phyloP scores from a whole-genome alignment of 352 stramenopile genomes.

The Globisporangium takayamanum region DNA sequence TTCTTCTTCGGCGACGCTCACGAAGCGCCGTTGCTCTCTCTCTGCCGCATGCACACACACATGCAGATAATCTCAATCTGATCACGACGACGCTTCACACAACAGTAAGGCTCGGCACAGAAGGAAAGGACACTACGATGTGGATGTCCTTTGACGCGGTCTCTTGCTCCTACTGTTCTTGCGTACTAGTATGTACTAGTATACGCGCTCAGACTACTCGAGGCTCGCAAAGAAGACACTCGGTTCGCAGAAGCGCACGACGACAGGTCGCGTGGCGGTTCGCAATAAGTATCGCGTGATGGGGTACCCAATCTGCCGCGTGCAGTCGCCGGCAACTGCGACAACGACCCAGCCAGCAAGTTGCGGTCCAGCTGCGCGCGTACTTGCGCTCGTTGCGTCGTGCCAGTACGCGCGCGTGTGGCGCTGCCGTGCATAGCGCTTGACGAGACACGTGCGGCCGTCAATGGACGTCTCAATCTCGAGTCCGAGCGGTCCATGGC shows the following conservation, averaged over 20 bases:
- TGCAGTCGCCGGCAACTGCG: constrained; percentile 63
- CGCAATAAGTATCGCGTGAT: constrained; percentile 66
- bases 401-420: constrained; percentile 12
- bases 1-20: too few species aligned
- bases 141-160: too few species aligned
- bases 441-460: constrained; percentile 55
- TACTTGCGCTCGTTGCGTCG: constrained; percentile 11
- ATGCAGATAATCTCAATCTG: too few species aligned
- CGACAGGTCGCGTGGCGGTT: constrained; percentile 52
- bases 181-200: neutral
- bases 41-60: neutral
- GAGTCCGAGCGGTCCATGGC: constrained; percentile 39
- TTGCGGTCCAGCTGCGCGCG: constrained; percentile 12
- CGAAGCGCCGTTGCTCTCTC: neutral
- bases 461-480: constrained; percentile 81
- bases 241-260: constrained; percentile 70
- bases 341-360: constrained; percentile 60
- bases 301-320: constrained; percentile 55
- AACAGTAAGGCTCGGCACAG: neutral
- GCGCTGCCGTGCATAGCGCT: constrained; percentile 26
- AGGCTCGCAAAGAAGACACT: constrained; percentile 72
- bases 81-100: neutral
- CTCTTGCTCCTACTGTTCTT: neutral
- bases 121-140: neutral
- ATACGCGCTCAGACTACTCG: constrained; percentile 1